Base-by-base conservation (phyloP, 257 asterid genomes). In the Salvia rosmarinus region DNA sequence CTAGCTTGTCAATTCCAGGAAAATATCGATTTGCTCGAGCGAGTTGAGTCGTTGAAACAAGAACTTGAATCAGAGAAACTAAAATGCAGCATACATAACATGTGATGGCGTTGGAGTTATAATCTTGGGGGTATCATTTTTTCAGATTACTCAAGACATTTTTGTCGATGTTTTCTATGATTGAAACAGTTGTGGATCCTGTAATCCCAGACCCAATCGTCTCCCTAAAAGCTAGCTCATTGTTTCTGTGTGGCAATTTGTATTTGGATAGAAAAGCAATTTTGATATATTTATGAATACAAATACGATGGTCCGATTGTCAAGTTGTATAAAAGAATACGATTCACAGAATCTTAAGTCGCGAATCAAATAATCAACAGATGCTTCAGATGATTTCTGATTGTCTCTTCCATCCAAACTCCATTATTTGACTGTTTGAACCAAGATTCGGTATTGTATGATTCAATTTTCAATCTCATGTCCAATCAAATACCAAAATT, bases 21-120 rank as follows among this genome's bases (percentile, higher is more conserved):
- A 88, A 95, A 95, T 72, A 60, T 80, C 79, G 92, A 82, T 81
- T 82, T 95, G 85, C 96, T 87, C 51, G 91, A 86, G 67, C 84
- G 85, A 50, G 85, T 91, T 0, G 96, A 88, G 79, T 75, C 87
- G 44, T 68, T 91, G 90, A 95, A 95, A 68, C 96, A 84, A 83
- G 96, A 88, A 78, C 97, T 95, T 59, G 96, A 85, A 83, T 76
- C 88, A 2, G 95, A 83, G 85, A 89, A 84, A 78, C 64, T 86
- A 68, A 88, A 86, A 64, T 89, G 97, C 82, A 81, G 85, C 68
- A 78, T 47, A 78, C 83, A 19, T 32, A 79, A 78, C 55, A 40
- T 44, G 21, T 86, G 81, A 79, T 30, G 12, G 23, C 16, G 6
- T 40, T 34, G 74, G 77, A 55, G 20, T 23, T 70, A 10, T 8